phyloP scores from a whole-genome alignment of 1,284 basidiomycete genomes.

The Boletus hoseneyae region DNA sequence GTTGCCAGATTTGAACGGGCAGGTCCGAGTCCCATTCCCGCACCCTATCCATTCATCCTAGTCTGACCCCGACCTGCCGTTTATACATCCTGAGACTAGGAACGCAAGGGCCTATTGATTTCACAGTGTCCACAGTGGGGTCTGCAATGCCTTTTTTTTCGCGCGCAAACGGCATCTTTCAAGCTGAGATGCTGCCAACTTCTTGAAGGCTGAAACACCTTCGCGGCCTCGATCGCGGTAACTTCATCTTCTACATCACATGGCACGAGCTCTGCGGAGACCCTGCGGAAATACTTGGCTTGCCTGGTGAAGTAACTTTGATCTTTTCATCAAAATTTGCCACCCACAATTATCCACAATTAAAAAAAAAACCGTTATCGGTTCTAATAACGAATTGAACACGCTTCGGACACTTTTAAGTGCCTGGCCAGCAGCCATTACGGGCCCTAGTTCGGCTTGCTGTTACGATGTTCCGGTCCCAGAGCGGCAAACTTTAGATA shows the following conservation, averaged over 20 bases:
- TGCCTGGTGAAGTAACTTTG: background rate
- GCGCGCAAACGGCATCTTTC: background rate
- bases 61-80: too few relatives aligned
- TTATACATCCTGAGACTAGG: too few relatives aligned
- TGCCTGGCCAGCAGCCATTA: background rate
- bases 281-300: background rate
- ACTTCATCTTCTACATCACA: background rate
- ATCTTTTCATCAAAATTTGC: slow-evolving; percentile 1
- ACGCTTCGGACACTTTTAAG: too few relatives aligned
- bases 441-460: background rate
- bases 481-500: background rate
- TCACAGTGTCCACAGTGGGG: too few relatives aligned
- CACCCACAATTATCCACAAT: background rate
- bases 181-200: background rate
- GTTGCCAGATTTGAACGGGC: too few relatives aligned
- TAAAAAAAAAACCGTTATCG: too few relatives aligned
- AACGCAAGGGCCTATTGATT: too few relatives aligned
- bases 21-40: too few relatives aligned
- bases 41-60: too few relatives aligned
- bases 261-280: background rate
- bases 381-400: too few relatives aligned
- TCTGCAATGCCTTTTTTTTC: too few relatives aligned
- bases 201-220: slow-evolving; percentile 3
- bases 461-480: background rate
- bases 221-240: slow-evolving; percentile 2